Evolutionary conservation across 2,329 filamentous ascomycete species (phyloP), one percentile per base, ranked within the genome.

Genomic region (Orbilia javanica): DNA sequence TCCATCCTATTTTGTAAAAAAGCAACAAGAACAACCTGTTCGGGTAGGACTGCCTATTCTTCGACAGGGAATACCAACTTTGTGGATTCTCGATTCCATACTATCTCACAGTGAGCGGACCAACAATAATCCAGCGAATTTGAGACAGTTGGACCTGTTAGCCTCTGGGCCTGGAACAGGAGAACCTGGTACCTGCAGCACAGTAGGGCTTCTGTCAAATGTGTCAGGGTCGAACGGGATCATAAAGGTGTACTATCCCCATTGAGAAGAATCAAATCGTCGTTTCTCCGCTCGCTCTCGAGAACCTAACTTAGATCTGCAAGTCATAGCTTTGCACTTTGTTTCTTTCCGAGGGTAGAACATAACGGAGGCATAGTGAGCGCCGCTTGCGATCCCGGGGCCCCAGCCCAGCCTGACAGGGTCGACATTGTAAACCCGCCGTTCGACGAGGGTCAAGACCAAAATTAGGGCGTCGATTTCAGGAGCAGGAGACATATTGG

Each of bases 171-270:
- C 66, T 62, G 73, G 73, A 77, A 77, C 66, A 71, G 73, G 73
- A 71, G 72, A 77, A 71, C 73, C 66, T 70, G 67, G 73, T 77
- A 71, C 73, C 73, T 77, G 73, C 73, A 77, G 73, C 48, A 76
- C 65, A 67, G 29, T 64, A 68, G 55, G 46, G 64, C 46, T 68
- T 53, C 69, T 73, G 63, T 75, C 64, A 68, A 64, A 63, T 63
- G 72, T 64, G 65, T 70, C 48, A 69, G 72, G 64, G 15, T 55
- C 36, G 46, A 68, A 76, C 72, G 53, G 65, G 50, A 55, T 60
- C 27, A 50, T 34, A 73, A 73, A 73, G 36, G 29, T 44, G 25
- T 42, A 60, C 44, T 60, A 29, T 70, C 65, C 64, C 20, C 65
- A 44, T 60, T 36, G 27, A 76, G 65, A 62, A 67, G 36, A 15